Conservation (phyloP, 2,329 filamentous ascomycete genomes). For the Teratosphaeria gauchensis region DNA sequence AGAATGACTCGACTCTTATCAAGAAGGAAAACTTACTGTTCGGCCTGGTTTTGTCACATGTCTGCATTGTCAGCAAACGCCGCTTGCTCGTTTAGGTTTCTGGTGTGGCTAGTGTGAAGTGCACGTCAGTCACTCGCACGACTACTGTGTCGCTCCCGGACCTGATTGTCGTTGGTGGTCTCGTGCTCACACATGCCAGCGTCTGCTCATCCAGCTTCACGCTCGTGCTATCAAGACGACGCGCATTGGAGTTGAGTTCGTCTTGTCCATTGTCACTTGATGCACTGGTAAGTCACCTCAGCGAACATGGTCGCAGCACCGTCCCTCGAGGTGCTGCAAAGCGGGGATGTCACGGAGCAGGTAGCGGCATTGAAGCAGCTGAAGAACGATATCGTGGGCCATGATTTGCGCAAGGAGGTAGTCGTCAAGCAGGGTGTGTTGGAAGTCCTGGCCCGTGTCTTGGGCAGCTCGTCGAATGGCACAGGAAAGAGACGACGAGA, state of each 20-base stretch:
- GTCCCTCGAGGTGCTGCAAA: background rate
- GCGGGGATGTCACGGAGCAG: constrained; percentile 21
- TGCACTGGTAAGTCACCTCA: background rate
- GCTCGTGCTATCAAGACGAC: background rate
- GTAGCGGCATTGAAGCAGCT: constrained; percentile 56
- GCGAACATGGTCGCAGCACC: background rate
- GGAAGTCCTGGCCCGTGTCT: constrained; percentile 47
- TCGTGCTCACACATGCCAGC: too few relatives aligned
- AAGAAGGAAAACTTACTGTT: too few relatives aligned
- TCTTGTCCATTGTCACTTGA: background rate
- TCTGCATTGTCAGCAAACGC: too few relatives aligned
- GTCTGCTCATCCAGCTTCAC: too few relatives aligned
- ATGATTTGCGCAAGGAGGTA: constrained; percentile 74
- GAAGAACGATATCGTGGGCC: constrained; percentile 85
- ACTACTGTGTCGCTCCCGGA: too few relatives aligned
- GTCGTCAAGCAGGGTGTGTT: constrained; percentile 64
- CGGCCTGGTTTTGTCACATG: too few relatives aligned
- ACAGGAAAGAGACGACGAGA: constrained; percentile 35
- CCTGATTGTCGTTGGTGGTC: too few relatives aligned
- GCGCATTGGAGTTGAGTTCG: background rate
- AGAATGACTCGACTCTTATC: too few relatives aligned
- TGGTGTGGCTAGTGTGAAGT: too few relatives aligned
- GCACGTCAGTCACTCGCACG: too few relatives aligned
- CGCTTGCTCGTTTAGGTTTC: too few relatives aligned
- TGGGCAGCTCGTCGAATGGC: constrained; percentile 36